A percentile compares a stretch with the other conserved stretches of the same genome.
Conservation (phyloP, 1,284 basidiomycete genomes). For the Taiwanofungus camphoratus region DNA sequence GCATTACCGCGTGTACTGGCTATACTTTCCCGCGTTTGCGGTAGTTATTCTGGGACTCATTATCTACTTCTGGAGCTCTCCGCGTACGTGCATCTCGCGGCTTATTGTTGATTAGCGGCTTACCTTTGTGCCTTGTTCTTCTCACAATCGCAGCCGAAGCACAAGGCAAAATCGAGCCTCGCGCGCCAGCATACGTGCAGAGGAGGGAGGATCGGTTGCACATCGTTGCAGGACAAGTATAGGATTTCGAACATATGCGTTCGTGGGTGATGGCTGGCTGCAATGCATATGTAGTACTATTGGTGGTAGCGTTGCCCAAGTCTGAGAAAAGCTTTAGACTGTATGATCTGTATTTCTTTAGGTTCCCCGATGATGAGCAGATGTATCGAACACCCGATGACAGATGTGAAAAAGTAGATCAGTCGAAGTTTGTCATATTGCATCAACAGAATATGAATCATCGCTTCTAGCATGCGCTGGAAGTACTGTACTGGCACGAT, state of each 20-base stretch:
- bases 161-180: conserved; percentile 62
- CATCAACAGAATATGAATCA: too few relatives aligned
- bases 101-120: too few relatives aligned
- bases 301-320: too few relatives aligned
- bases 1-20: conserved; percentile 78
- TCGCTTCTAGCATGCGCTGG: too few relatives aligned
- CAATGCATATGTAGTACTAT: conserved; percentile 2
- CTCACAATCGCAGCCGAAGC: conserved; percentile 52
- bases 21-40: conserved; percentile 74
- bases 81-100: conserved; percentile 49
- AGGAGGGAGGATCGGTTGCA: conserved; percentile 20
- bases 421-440: too few relatives aligned
- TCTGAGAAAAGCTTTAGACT: too few relatives aligned
- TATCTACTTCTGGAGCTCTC: conserved; percentile 78
- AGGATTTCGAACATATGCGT: conserved; percentile 1
- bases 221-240: conserved; percentile 23
- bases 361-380: too few relatives aligned
- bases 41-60: conserved; percentile 68
- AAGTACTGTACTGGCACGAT: too few relatives aligned
- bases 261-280: not conserved
- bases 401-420: too few relatives aligned
- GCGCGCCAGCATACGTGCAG: conserved; percentile 55
- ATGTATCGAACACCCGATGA: too few relatives aligned
- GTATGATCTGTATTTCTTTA: too few relatives aligned
- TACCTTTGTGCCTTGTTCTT: conserved; percentile 1